phyloP scores from a whole-genome alignment of 805 yeast species.

The Pichia cabralensis region DNA sequence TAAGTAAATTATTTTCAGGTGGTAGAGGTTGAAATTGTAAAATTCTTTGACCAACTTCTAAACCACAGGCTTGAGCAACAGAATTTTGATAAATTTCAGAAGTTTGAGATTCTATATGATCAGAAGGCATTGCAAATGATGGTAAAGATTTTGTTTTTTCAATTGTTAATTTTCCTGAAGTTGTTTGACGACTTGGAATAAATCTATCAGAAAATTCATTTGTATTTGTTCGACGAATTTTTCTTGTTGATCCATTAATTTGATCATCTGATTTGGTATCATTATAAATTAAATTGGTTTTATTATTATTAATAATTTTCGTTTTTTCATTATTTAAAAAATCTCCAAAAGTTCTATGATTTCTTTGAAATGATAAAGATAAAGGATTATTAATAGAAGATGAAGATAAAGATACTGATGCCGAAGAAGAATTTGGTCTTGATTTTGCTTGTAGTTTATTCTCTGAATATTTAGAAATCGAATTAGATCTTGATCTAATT shows the following conservation, averaged over 20 bases:
- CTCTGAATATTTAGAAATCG: neutral
- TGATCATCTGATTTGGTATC: conserved; percentile 1
- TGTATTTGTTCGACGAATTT: conserved; percentile 24
- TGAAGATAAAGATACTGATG: conserved; percentile 5
- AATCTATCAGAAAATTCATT: conserved; percentile 41
- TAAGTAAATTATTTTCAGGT: conserved; percentile 38
- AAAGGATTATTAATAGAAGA: conserved; percentile 5
- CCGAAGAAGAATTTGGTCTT: too few relatives aligned
- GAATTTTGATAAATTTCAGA: conserved; percentile 57
- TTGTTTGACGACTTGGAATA: conserved; percentile 46
- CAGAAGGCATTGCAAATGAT: conserved; percentile 33
- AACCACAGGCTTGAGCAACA: conserved; percentile 92
- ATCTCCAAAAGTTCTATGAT: conserved; percentile 1
- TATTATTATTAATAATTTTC: neutral
- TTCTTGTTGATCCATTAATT: conserved; percentile 17
- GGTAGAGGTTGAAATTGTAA: conserved; percentile 81
- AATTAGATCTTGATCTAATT: neutral
- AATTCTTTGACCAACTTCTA: conserved; percentile 71
- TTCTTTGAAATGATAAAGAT: conserved; percentile 9
- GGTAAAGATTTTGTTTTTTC: conserved; percentile 28
- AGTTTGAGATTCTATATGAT: conserved; percentile 46
- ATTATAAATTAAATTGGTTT: neutral
- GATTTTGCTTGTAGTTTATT: too few relatives aligned
- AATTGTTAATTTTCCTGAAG: conserved; percentile 35
- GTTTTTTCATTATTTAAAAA: neutral